Evolutionary conservation across 345 rosid genomes (phyloP).

Genomic region (Populus pruinosa): DNA sequence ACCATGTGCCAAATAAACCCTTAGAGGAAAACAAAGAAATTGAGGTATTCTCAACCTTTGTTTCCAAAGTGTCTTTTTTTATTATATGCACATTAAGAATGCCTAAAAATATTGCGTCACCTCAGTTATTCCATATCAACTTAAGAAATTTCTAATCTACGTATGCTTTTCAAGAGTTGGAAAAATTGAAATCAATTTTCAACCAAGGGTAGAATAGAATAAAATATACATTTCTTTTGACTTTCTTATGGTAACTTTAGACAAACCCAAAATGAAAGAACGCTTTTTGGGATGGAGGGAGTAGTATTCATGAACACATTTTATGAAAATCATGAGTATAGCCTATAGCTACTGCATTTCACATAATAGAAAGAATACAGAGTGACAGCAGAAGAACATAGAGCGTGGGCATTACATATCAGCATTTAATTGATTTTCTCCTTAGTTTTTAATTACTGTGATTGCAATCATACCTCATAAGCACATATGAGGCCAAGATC

Average conservation of each 20-base stretch:
- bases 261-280: not conserved
- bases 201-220: no score
- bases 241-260: not conserved
- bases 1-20: not conserved
- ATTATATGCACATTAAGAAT: no score
- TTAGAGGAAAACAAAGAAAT: not conserved
- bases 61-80: not conserved
- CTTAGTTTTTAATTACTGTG: not conserved
- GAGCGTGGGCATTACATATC: not conserved
- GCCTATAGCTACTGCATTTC: not conserved
- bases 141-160: no score
- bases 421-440: not conserved
- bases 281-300: not conserved
- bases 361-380: not conserved
- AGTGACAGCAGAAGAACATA: not conserved
- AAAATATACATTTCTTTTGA: no score
- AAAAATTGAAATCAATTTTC: no score
- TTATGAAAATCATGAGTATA: not conserved
- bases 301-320: not conserved
- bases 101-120: not conserved
- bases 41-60: not conserved
- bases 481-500: slow-evolving; percentile 84
- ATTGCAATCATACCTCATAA: slow-evolving; percentile 51
- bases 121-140: not conserved
- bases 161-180: not conserved